These are phyloP conservation scores for Platanus orientalis DNA, from an alignment of 164 flowering plant genomes.

Conservation along the genomic window DNA sequence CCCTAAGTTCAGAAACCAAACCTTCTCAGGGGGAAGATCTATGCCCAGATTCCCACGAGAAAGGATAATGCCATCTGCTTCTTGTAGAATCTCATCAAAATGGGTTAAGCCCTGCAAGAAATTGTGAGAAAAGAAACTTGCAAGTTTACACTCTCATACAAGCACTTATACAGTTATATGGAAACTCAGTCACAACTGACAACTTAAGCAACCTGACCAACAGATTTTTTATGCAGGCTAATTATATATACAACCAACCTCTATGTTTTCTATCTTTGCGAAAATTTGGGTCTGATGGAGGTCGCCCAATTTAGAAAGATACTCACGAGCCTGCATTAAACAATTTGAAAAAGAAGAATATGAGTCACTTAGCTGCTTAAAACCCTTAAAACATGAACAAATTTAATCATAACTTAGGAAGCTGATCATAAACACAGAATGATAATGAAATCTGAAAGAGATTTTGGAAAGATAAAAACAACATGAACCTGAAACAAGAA, in stretches of 20 bases:
- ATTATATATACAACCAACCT: constrained; percentile 18
- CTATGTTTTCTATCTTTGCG: constrained; percentile 67
- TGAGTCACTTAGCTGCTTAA: not conserved
- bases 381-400: not conserved
- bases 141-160: not conserved
- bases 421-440: not conserved
- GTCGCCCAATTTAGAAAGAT: constrained; percentile 73
- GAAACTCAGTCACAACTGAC: not conserved
- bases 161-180: too few species aligned
- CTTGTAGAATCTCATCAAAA: constrained; percentile 84
- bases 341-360: not conserved
- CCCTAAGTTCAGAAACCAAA: constrained; percentile 18
- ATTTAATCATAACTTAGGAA: not conserved
- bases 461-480: not conserved
- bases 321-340: constrained; percentile 69
- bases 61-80: constrained; percentile 86
- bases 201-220: not conserved
- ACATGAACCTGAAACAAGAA: not conserved
- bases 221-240: not conserved
- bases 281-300: constrained; percentile 84
- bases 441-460: not conserved
- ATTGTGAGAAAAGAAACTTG: constrained; percentile 5
- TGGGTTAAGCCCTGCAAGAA: constrained; percentile 61
- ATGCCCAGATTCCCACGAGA: constrained; percentile 84
- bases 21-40: constrained; percentile 94